Evolutionary conservation across 1,139 yeast genomes (phyloP), one percentile per base, ranked within the genome.

Genomic region (Saccharomyces hybrid): DNA sequence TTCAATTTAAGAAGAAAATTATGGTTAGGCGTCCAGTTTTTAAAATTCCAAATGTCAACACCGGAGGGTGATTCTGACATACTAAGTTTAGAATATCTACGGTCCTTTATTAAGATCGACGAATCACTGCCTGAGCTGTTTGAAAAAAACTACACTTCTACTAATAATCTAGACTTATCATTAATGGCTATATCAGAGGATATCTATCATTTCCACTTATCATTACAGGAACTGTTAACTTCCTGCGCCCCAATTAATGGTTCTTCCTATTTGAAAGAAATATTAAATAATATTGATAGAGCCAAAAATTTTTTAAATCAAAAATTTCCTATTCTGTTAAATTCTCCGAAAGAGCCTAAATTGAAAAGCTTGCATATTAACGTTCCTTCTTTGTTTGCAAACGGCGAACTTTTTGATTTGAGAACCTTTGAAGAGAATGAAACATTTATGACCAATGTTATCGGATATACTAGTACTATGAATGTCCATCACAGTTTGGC

Each of bases 1-100:
- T 38, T 51, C 13, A 48, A 46, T 4, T 54, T 57, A 16, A 56
- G 63, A 49, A 44, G 63, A 23, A 60, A 59, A 50, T 31, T 62
- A 23, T 62, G 65, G 65, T 48, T 59, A 1, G 63, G 63, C 8
- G 25, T 62, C 6, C 64, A 62, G 49, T 54, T 56, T 8, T 14
- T 62, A 16, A 60, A 49, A 32, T 53, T 59, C 23, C 54, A 50
- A 32, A 48, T 56, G 14, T 28, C 54, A 14, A 57, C 59, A 1
- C 38, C 57, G 1, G 58, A 59, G 49, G 65, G 64, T 13, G 56
- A 48, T 14, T 41, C 51, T 2, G 54, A 50, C 28, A 31, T 20
- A 3, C 16, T 49, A 7, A 52, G 56, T 20, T 28, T 47, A 11
- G 55, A 58, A 23, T 50, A 59, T 46, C 46, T 61, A 52, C 47